phyloP scores from a whole-genome alignment of 495 filamentous ascomycete species.

The Aspergillus funiculosus region DNA sequence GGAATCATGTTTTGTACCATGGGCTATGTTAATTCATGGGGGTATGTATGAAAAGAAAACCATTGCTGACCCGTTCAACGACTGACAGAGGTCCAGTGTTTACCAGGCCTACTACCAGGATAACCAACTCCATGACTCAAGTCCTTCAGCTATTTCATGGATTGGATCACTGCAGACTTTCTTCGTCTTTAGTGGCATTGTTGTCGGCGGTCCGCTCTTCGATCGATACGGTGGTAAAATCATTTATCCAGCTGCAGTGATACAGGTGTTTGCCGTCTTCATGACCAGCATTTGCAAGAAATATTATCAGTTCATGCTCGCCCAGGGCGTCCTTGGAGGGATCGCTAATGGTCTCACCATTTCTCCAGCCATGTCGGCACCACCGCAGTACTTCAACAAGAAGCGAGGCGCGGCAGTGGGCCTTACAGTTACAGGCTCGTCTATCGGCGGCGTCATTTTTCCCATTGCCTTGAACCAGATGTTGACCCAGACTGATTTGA shows the following conservation, averaged over 20 bases:
- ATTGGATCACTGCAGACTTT: constrained; percentile 50
- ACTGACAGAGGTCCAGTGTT: constrained; percentile 10
- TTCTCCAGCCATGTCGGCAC: constrained; percentile 25
- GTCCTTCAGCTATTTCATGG: constrained; percentile 32
- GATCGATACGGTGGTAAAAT: constrained; percentile 41
- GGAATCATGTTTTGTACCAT: constrained; percentile 12
- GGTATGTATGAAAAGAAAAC: neutral
- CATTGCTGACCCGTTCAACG: neutral
- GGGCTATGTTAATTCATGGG: constrained; percentile 10
- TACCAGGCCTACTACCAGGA: constrained; percentile 30
- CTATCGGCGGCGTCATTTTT: constrained; percentile 30
- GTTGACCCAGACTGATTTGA: constrained; percentile 23
- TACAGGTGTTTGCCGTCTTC: constrained; percentile 39
- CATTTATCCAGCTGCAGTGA: constrained; percentile 13
- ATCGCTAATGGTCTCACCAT: constrained; percentile 15
- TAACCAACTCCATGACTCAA: constrained; percentile 15
- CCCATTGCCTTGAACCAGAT: constrained; percentile 19
- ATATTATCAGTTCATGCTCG: constrained; percentile 35
- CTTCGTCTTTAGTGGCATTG: constrained; percentile 42
- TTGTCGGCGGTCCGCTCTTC: constrained; percentile 45
- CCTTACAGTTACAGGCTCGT: constrained; percentile 30
- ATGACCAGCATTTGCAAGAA: constrained; percentile 36
- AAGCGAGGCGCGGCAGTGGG: constrained; percentile 33
- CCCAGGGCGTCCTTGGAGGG: constrained; percentile 23
- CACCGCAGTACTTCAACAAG: constrained; percentile 34